Evolutionary conservation across 2,329 filamentous ascomycete species (phyloP).

Genomic region (Lecanicillium sp.): DNA sequence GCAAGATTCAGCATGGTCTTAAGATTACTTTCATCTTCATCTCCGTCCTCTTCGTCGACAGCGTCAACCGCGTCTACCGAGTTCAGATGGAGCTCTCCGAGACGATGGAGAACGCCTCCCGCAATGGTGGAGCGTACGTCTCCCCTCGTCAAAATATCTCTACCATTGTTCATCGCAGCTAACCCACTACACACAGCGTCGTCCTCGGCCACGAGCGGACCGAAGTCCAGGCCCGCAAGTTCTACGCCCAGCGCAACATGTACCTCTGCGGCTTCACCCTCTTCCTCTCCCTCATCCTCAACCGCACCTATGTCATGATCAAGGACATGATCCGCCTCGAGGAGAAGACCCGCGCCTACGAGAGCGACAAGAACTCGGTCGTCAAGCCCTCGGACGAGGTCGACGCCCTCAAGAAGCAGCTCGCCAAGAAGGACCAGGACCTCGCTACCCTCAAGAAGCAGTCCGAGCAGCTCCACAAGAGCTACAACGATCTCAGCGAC

Average conservation of each 20-base stretch:
- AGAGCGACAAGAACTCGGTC: slow-evolving; percentile 64
- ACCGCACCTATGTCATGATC: slow-evolving; percentile 98
- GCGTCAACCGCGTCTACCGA: slow-evolving; percentile 90
- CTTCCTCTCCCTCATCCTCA: slow-evolving; percentile 96
- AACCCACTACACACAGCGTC: slow-evolving; percentile 35
- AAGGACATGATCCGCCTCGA: slow-evolving; percentile 86
- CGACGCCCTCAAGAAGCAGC: slow-evolving; percentile 59
- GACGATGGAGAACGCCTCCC: slow-evolving; percentile 52
- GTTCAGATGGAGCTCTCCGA: slow-evolving; percentile 83
- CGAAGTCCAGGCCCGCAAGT: slow-evolving; percentile 98
- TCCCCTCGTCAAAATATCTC: not conserved
- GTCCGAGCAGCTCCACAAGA: slow-evolving; percentile 70
- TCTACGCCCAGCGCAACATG: slow-evolving; percentile 99
- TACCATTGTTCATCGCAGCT: not conserved
- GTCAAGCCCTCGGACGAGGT: slow-evolving; percentile 74
- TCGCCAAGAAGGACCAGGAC: slow-evolving; percentile 75
- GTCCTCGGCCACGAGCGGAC: slow-evolving; percentile 89
- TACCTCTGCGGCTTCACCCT: slow-evolving; percentile 99
- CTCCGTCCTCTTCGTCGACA: slow-evolving; percentile 94
- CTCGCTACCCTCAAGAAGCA: slow-evolving; percentile 90
- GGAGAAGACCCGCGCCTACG: slow-evolving; percentile 77
- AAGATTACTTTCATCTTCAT: slow-evolving; percentile 99
- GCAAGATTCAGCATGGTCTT: slow-evolving; percentile 93
- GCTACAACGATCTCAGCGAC: slow-evolving; percentile 82
- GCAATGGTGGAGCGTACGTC: slow-evolving; percentile 39